Evolutionary conservation across 2,329 filamentous ascomycete species (phyloP).

Genomic region (Emergomyces orientalis): DNA sequence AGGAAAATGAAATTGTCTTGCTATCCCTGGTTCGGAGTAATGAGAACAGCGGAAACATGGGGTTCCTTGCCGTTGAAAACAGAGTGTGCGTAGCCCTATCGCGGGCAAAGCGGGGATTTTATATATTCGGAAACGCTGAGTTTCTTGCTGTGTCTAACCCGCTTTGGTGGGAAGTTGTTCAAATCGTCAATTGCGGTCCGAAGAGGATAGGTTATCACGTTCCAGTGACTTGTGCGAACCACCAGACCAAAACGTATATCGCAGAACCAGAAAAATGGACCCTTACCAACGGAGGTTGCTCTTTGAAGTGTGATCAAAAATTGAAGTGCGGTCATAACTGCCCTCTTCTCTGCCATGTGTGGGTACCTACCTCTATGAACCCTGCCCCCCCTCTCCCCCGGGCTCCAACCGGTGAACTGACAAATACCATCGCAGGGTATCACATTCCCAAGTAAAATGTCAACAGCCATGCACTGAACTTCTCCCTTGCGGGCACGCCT

Average conservation of each 20-base stretch:
- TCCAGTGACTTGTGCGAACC: constrained; percentile 55
- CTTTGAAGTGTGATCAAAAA: constrained; percentile 35
- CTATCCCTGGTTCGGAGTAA: constrained; percentile 73
- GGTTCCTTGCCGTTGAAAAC: constrained; percentile 62
- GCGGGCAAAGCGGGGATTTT: constrained; percentile 68
- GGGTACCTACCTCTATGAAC: constrained; percentile 19
- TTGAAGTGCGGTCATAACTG: constrained; percentile 47
- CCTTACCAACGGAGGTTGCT: constrained; percentile 46
- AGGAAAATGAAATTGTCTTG: constrained; percentile 77
- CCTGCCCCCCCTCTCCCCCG: not conserved
- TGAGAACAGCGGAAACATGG: constrained; percentile 44
- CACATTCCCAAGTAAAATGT: constrained; percentile 32
- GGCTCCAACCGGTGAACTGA: not conserved
- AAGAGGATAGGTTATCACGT: constrained; percentile 43
- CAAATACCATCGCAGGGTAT: constrained; percentile 23
- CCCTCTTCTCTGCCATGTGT: constrained; percentile 45
- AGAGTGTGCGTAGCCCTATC: constrained; percentile 55
- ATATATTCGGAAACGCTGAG: constrained; percentile 69
- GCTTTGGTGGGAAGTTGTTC: constrained; percentile 45
- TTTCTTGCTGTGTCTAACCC: constrained; percentile 40
- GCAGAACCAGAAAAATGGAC: constrained; percentile 46
- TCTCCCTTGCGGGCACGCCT: constrained; percentile 34
- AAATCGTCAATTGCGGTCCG: constrained; percentile 30
- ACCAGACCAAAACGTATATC: constrained; percentile 39
- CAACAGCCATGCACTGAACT: constrained; percentile 23